Evolutionary conservation across 257 asterid species (phyloP).

Genomic region (Ballota nigra): DNA sequence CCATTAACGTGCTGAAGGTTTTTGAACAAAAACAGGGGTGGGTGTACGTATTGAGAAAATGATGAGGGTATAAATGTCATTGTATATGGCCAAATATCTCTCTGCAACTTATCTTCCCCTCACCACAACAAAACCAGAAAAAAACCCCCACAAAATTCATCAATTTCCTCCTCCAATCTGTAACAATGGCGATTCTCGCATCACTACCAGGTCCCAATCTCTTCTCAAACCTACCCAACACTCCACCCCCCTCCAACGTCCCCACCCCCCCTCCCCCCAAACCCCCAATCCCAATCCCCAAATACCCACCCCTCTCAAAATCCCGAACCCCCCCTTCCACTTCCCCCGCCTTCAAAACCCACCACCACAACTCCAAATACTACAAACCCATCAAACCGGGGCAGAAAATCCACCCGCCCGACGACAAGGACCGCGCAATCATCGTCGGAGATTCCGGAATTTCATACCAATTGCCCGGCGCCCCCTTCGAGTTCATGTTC

Average conservation of each 20-base stretch:
- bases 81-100: too few species aligned
- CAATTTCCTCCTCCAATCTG: not conserved
- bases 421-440: conserved; percentile 53
- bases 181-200: conserved; percentile 65
- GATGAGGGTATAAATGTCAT: too few species aligned
- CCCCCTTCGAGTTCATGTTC: conserved; percentile 90
- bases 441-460: conserved; percentile 71
- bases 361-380: conserved; percentile 64
- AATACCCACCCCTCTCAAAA: conserved; percentile 34
- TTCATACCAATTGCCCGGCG: conserved; percentile 80
- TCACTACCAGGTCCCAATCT: conserved; percentile 55
- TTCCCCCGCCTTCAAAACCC: conserved; percentile 58
- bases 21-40: too few species aligned
- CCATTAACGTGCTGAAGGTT: too few species aligned
- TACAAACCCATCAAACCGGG: conserved; percentile 84
- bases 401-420: conserved; percentile 46
- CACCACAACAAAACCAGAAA: not conserved
- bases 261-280: conserved; percentile 30
- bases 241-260: conserved; percentile 41
- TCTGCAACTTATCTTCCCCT: conserved; percentile 17
- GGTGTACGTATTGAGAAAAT: too few species aligned
- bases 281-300: conserved; percentile 48
- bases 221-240: conserved; percentile 54
- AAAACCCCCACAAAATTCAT: not conserved
- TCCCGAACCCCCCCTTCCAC: conserved; percentile 21